phyloP scores from a whole-genome alignment of 306 rosid genomes.

The Pueraria montana region DNA sequence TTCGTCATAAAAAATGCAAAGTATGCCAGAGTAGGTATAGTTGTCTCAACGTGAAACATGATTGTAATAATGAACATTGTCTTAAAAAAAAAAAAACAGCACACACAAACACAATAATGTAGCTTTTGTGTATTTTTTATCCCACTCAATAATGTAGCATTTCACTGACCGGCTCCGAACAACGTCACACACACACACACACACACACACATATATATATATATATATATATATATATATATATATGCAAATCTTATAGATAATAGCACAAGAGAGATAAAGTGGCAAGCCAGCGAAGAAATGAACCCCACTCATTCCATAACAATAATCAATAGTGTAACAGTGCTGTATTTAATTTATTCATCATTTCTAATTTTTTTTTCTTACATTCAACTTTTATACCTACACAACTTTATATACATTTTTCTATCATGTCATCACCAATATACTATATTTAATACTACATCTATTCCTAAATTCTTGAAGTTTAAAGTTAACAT shows the following conservation, averaged over 20 bases:
- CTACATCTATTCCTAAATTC: too few relatives aligned
- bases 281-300: constrained; percentile 39
- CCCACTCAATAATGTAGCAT: too few relatives aligned
- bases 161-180: background rate
- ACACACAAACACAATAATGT: too few relatives aligned
- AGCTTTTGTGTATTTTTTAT: background rate
- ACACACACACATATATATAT: too few relatives aligned
- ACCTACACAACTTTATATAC: background rate
- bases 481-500: too few relatives aligned
- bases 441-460: background rate
- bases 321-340: background rate
- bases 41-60: background rate
- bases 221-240: too few relatives aligned
- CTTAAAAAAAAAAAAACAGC: too few relatives aligned
- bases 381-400: background rate
- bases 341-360: background rate
- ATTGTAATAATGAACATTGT: too few relatives aligned
- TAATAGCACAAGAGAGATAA: constrained; percentile 34
- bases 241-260: background rate
- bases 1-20: background rate
- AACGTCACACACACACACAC: too few relatives aligned
- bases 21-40: background rate
- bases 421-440: background rate
- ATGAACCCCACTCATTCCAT: constrained; percentile 39
- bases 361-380: background rate